phyloP scores from a whole-genome alignment of 2,329 filamentous ascomycete species.

The Verruconis gallopava region DNA sequence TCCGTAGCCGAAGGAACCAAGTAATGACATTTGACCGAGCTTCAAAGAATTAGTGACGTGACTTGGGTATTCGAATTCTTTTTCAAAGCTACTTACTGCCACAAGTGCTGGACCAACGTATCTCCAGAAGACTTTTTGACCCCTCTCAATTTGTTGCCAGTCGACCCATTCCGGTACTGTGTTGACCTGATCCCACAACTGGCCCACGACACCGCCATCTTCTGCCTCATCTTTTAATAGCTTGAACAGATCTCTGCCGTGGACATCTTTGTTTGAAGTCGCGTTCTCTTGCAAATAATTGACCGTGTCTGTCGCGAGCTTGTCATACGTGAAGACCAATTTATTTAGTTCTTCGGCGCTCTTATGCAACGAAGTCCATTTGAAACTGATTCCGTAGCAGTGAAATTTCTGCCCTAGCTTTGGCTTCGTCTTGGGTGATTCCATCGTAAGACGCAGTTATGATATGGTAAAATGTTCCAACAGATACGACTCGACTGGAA shows the following conservation, averaged over 20 bases:
- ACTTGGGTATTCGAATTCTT: neutral
- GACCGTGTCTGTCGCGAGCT: constrained; percentile 52
- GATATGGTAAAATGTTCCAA: no score
- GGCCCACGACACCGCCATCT: constrained; percentile 40
- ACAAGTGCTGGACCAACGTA: constrained; percentile 57
- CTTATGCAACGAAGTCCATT: constrained; percentile 53
- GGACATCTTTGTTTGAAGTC: constrained; percentile 24
- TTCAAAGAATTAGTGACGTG: constrained; percentile 10
- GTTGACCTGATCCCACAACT: constrained; percentile 55
- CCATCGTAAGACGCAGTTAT: no score
- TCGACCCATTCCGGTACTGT: constrained; percentile 62
- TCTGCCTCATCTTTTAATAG: constrained; percentile 46
- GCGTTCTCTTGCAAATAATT: constrained; percentile 50
- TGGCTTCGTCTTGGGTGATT: no score
- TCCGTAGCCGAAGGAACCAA: constrained; percentile 58
- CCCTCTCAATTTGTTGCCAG: constrained; percentile 60
- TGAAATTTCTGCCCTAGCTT: neutral
- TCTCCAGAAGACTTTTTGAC: constrained; percentile 64
- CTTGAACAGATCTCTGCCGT: constrained; percentile 46
- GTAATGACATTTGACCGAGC: constrained; percentile 49
- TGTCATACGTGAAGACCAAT: constrained; percentile 55
- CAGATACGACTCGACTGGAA: no score
- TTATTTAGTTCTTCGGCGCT: constrained; percentile 45
- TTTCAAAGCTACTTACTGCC: constrained; percentile 15
- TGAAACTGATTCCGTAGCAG: constrained; percentile 55